Base-by-base conservation (phyloP, 2,329 filamentous ascomycete genomes). In the Sporothrix inflata region DNA sequence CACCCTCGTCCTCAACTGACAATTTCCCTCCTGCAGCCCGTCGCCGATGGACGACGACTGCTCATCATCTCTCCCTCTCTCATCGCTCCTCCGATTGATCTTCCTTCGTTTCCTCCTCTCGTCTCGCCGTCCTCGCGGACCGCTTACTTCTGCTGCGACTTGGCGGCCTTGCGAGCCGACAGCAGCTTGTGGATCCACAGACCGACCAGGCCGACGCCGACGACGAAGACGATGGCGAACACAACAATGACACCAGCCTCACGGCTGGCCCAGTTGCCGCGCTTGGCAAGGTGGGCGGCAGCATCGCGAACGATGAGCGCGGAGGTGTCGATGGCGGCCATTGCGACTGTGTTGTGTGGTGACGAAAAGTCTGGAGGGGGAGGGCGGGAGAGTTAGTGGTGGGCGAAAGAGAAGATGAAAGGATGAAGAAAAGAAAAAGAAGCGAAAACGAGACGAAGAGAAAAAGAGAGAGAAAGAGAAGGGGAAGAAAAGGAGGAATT, bases 161-260 rank as follows among this genome's bases (percentile, higher is more conserved):
- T 76, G 45, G 72, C 71, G 53, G 77, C 77, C 74, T 76, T 79
- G 75, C 79, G 78, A 42, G 77, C 78, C 14, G 75, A 71, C 34
- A 81, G 24, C 78, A 76, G 78, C 77, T 79, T 81, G 77, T 74
- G 66, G 74, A 86, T 76, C 77, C 86, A 85, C 53, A 90, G 82
- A 67, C 77, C 76, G 71, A 85, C 74, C 66, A 91, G 78, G 34
- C 87, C 84, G 73, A 85, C 71, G 51, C 74, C 83, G 75, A 91
- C 85, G 73, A 88, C 76, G 77, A 87, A 87, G 79, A 90, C 83
- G 76, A 91, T 88, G 79, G 82, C 84, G 80, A 91, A 89, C 72
- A 91, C 89, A 75, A 90, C 82, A 68, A 91, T 83, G 74, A 90
- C 87, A 79, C 89, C 89, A 60, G 86, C 84, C 77, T 91, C 86